Evolutionary conservation across 2,329 filamentous ascomycete genomes (phyloP).

Genomic region (Cryphonectria japonica): DNA sequence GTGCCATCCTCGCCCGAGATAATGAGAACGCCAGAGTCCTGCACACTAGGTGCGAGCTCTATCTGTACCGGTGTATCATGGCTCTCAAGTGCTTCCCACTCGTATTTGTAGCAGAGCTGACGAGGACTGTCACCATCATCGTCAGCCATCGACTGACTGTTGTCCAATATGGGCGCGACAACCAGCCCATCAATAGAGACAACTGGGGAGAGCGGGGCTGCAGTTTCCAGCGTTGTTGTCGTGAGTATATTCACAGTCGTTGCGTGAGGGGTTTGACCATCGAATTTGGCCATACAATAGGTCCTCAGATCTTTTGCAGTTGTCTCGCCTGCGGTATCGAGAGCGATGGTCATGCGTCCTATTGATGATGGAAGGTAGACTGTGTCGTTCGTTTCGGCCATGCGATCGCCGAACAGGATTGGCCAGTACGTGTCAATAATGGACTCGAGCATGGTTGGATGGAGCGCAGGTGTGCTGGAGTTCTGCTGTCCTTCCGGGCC

Average conservation of each 20-base stretch:
- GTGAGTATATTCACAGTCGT: slow-evolving; percentile 45
- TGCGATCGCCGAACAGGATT: slow-evolving; percentile 36
- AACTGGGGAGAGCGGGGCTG: slow-evolving; percentile 37
- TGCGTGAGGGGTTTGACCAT: slow-evolving; percentile 38
- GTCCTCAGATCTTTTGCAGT: slow-evolving; percentile 28
- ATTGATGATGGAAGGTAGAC: slow-evolving; percentile 50
- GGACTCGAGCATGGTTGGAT: slow-evolving; percentile 46
- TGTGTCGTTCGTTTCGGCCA: slow-evolving; percentile 37
- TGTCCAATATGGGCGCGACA: slow-evolving; percentile 47
- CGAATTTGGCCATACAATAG: slow-evolving; percentile 35
- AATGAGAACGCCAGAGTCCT: slow-evolving; percentile 42
- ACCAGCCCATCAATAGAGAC: slow-evolving; percentile 42
- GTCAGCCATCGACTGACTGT: slow-evolving; percentile 31
- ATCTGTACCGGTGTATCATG: background rate
- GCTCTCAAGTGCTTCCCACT: slow-evolving; percentile 44
- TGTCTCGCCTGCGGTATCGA: slow-evolving; percentile 34
- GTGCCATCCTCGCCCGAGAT: slow-evolving; percentile 40
- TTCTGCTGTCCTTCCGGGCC: slow-evolving; percentile 43
- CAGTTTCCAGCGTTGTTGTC: slow-evolving; percentile 30
- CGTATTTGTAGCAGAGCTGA: slow-evolving; percentile 51
- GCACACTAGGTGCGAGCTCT: slow-evolving; percentile 28
- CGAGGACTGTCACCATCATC: slow-evolving; percentile 39
- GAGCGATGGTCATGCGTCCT: slow-evolving; percentile 43
- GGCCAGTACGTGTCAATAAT: slow-evolving; percentile 49
- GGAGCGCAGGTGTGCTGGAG: slow-evolving; percentile 46